Base-by-base conservation (phyloP, 2,329 filamentous ascomycete species). In the Thielaviopsis cerberus region DNA sequence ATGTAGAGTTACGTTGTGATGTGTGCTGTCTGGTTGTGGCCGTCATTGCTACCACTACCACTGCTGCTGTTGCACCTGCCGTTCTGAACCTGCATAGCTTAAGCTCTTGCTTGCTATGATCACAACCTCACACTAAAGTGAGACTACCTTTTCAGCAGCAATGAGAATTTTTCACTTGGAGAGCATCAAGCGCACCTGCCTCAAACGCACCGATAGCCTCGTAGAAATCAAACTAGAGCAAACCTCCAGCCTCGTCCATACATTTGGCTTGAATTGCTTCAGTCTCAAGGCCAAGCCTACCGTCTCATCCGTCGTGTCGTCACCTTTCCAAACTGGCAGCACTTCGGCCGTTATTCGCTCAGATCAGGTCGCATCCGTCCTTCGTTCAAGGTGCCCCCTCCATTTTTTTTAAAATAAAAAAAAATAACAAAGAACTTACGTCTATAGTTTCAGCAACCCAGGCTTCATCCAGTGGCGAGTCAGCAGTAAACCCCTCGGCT, bases 281-380 rank as follows among this genome's bases (percentile, higher is more conserved):
- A 41, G 34, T 41, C 34, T n/a, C 34, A 41, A 37, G 17, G 2
- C 10, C 34, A 2, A 41, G 22, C 20, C 15, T 5, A 17, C 24
- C 30, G n/a, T 24, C 24, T 24, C 23, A 48, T 54, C 34, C 23
- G 23, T 24, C 37, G 17, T n/a, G 24, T 51, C 24, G 22, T 41
- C 17, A 15, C 25, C 53, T 41, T 37, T 54, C 50, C 13, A 41
- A 41, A 17, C 30, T 59, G 34, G 59, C 41, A 56, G 27, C 57
- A 57, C 56, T 57, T 61, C 61, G 56, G 59, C 51, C 56, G 53
- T 59, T 60, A 60, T 60, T 60, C 55, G 58, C 55, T 60, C 58
- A 57, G 41, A 54, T 60, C 57, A 59, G 24, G 54, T 27, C 23
- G 25, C 54, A 55, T 55, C 24, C 25, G 25, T 55, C 41, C 41